Evolutionary conservation across 2,329 filamentous ascomycete species (phyloP), one percentile per base, ranked within the genome.

Genomic region (Penicillium glabrum): DNA sequence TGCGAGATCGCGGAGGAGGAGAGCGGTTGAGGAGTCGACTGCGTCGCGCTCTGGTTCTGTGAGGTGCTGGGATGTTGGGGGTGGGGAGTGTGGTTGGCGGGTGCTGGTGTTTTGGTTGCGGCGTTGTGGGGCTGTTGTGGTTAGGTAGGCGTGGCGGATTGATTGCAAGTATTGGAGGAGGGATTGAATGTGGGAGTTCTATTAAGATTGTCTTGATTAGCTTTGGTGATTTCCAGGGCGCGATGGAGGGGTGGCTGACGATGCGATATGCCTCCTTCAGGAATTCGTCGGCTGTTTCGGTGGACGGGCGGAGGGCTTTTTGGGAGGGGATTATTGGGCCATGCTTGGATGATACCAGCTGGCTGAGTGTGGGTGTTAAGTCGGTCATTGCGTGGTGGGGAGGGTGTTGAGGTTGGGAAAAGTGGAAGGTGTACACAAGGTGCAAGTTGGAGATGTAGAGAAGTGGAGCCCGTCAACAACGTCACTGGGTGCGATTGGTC

Each of bases 251-350:
- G 39, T 41, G 39, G 62, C 66, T 51, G 54, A 96, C 93, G 74
- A 98, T 97, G 72, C 89, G 86, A 77, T 96, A 95, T 52, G 95
- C 95, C 77, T 98, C 93, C 71, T 93, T 92, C 33, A 98, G 80
- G 72, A 98, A 99, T 67, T 89, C 89, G 72, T 97, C 90, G 50
- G 95, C 83, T 3, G 69, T 72, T 56, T 73, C 64, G 27, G 69
- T 67, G 26, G 64, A 63, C 19, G 66, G 63, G 2, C 49, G 54
- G 35, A 53, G 60, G 14, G 53, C 51, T 53, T 58, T 48, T 46
- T 52, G 52, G 69, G 67, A 46, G 71, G 70, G 51, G 75, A 67
- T 57, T 71, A 71, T 60, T 75, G 78, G 11, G 54, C 53, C 59
- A 71, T 54, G 72, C 53, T 67, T 62, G 49, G 64, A 59, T 31